Percentiles rank a stretch among this genome's conserved stretches.
phyloP scores from a whole-genome alignment of 305 asterid genomes.

The Solanum hybrid region DNA sequence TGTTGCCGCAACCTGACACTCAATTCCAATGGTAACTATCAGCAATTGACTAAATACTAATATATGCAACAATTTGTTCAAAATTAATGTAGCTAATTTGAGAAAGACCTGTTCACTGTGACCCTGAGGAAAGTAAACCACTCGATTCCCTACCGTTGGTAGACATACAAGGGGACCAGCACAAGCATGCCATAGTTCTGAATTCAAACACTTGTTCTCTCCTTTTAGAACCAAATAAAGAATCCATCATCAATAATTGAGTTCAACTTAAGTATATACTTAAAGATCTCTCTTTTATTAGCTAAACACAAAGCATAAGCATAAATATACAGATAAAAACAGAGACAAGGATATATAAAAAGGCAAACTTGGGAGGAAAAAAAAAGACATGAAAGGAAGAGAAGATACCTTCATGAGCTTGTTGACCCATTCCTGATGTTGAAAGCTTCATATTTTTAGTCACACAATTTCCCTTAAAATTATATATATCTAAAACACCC shows the following conservation, averaged over 20 bases:
- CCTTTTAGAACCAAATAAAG: slow-evolving; percentile 9
- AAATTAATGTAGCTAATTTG: not conserved
- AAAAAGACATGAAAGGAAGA: not conserved
- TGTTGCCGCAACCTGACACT: slow-evolving; percentile 27
- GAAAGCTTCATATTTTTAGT: slow-evolving; percentile 73
- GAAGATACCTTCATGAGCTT: slow-evolving; percentile 74
- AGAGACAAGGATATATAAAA: not conserved
- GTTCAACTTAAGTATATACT: not conserved
- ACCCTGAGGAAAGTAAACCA: slow-evolving; percentile 29
- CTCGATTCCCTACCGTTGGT: slow-evolving; percentile 12
- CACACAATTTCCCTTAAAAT: slow-evolving; percentile 14
- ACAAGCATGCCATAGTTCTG: slow-evolving; percentile 29
- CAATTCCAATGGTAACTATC: not conserved
- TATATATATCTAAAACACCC: not conserved
- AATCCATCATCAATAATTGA: not conserved
- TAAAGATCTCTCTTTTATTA: not conserved
- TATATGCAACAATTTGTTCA: not conserved
- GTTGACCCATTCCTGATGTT: slow-evolving; percentile 96
- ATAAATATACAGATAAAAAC: not conserved
- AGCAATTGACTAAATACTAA: not conserved
- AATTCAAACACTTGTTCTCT: slow-evolving; percentile 13
- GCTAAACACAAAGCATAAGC: not conserved
- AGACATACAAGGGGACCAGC: slow-evolving; percentile 25
- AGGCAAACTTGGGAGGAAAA: not conserved
- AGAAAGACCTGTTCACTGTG: slow-evolving; percentile 20